These are phyloP conservation scores for Backusella luteola DNA, from an alignment of 192 early-diverging fungal genomes.

Conservation along the genomic window DNA sequence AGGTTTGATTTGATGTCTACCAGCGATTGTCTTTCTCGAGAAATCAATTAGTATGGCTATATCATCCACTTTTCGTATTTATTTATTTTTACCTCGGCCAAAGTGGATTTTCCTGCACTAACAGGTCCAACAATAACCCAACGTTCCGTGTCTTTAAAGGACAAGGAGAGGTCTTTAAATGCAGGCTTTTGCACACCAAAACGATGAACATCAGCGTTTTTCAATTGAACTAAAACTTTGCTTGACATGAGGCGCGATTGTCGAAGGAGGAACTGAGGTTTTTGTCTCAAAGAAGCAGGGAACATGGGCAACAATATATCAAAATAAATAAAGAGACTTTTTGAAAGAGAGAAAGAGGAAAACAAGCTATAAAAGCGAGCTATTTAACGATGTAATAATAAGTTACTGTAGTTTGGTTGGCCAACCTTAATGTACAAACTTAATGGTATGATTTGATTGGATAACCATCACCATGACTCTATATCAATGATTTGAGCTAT, in stretches of 20 bases:
- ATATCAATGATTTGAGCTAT: neutral
- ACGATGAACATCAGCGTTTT: conserved; percentile 29
- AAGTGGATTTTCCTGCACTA: conserved; percentile 48
- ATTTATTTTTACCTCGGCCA: conserved; percentile 33
- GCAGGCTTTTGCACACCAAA: conserved; percentile 24
- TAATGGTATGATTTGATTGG: neutral
- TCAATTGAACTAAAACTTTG: conserved; percentile 24
- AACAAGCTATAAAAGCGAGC: neutral
- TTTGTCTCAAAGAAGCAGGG: neutral
- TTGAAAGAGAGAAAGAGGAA: neutral
- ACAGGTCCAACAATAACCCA: conserved; percentile 38
- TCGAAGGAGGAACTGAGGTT: neutral
- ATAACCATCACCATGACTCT: neutral
- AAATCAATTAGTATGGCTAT: neutral
- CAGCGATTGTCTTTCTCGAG: conserved; percentile 25
- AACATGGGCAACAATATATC: neutral
- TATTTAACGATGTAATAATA: neutral
- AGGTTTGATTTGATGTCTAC: conserved; percentile 31
- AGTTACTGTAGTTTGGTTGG: neutral
- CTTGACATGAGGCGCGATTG: neutral
- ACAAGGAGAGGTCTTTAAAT: conserved; percentile 36
- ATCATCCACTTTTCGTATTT: neutral
- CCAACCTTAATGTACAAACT: neutral
- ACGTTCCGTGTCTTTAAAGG: conserved; percentile 20
- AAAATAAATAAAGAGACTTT: neutral